These are phyloP conservation scores for Arthroderma uncinatum DNA, from an alignment of 2,329 filamentous ascomycete genomes.

Conservation along the genomic window DNA sequence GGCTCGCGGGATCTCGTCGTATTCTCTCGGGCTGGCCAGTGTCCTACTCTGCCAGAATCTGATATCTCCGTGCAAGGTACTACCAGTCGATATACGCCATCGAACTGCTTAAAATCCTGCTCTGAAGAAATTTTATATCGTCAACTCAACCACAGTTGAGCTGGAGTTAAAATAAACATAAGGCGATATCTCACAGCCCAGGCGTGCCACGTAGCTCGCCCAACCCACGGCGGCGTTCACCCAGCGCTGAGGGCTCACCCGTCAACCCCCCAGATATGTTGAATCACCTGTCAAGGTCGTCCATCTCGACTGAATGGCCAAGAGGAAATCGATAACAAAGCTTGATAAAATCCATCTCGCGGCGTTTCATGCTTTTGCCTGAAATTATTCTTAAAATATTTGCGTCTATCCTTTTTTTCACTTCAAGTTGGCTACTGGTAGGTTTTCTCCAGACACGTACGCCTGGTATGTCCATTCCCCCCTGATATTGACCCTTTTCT, in stretches of 20 bases:
- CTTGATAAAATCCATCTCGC: not conserved
- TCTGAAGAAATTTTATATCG: not conserved
- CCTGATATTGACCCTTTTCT: not conserved
- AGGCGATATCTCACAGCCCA: slow-evolving; percentile 2
- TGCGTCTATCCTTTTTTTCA: not conserved
- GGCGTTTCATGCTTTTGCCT: not conserved
- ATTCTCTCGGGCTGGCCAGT: not conserved
- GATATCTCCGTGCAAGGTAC: not conserved
- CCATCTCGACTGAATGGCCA: not conserved
- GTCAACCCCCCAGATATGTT: not conserved
- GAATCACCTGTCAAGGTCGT: slow-evolving; percentile 1
- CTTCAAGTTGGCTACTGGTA: not conserved
- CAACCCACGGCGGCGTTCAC: not conserved
- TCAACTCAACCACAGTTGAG: not conserved
- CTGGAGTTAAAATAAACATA: slow-evolving; percentile 6
- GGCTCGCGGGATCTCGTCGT: not conserved
- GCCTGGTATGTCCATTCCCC: not conserved
- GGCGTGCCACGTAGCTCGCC: slow-evolving; percentile 4
- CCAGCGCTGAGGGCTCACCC: not conserved
- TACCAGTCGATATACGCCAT: not conserved
- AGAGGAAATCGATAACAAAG: not conserved
- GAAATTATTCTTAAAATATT: not conserved
- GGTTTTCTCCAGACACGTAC: not conserved
- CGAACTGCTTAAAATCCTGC: not conserved
- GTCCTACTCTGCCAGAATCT: not conserved